phyloP scores from a whole-genome alignment of 768 basidiomycete genomes.

The Podaxis mareebaensis region DNA sequence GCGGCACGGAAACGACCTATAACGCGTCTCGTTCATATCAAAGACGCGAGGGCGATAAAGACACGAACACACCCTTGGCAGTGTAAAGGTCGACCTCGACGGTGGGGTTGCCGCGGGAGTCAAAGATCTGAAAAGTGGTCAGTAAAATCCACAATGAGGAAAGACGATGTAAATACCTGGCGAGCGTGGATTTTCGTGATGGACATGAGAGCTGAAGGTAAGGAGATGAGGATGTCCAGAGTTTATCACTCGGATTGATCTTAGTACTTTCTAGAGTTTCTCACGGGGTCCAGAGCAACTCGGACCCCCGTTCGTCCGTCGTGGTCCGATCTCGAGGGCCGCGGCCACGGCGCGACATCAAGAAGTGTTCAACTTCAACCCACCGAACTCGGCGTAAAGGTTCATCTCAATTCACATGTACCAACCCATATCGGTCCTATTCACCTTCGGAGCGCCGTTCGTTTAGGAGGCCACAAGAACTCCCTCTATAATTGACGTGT shows the following conservation, averaged over 20 bases:
- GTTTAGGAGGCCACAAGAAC: not conserved
- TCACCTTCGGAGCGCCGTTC: not conserved
- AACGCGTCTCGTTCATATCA: slow-evolving; percentile 1
- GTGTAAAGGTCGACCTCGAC: slow-evolving; percentile 93
- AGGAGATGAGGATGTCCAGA: slow-evolving; percentile 26
- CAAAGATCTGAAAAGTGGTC: slow-evolving; percentile 77
- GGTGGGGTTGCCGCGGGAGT: slow-evolving; percentile 98
- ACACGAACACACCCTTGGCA: slow-evolving; percentile 61
- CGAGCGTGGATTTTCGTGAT: slow-evolving; percentile 91
- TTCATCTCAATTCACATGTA: not conserved
- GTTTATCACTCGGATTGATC: slow-evolving; percentile 37
- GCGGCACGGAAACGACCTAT: slow-evolving; percentile 90
- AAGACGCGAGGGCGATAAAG: not conserved
- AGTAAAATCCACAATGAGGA: slow-evolving; percentile 10
- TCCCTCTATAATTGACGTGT: not conserved
- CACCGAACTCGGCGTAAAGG: not conserved
- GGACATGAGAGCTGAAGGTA: slow-evolving; percentile 63
- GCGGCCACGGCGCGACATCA: not conserved
- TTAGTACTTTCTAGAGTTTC: slow-evolving; percentile 37
- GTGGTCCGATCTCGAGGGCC: not conserved
- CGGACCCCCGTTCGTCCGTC: slow-evolving; percentile 5
- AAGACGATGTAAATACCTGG: slow-evolving; percentile 56
- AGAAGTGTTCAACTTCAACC: not conserved
- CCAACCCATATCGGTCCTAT: not conserved
- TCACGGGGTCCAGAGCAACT: slow-evolving; percentile 29